These are phyloP conservation scores for Neurospora tetrasperma DNA, from an alignment of 495 filamentous ascomycete species.

Conservation along the genomic window DNA sequence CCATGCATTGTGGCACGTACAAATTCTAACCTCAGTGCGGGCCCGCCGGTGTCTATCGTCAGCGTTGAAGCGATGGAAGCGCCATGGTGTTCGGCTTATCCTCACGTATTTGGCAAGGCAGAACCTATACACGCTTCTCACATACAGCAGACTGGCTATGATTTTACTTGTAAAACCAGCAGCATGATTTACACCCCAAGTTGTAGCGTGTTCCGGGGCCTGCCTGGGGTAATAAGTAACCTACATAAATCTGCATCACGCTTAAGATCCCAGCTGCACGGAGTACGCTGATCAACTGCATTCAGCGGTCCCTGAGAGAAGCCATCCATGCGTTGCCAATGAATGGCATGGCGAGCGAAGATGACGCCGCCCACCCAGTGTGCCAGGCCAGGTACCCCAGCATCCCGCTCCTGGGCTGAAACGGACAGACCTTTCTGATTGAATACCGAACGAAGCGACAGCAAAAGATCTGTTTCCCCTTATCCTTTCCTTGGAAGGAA, in stretches of 20 bases:
- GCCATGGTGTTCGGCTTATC: background rate
- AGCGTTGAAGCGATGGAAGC: background rate
- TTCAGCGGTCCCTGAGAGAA: background rate
- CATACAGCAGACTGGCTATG: background rate
- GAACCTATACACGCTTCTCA: background rate
- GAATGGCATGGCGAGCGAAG: background rate
- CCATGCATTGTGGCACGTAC: background rate
- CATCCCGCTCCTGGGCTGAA: background rate
- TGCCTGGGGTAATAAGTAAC: background rate
- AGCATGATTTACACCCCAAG: too few relatives aligned
- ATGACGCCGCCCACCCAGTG: background rate
- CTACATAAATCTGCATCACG: background rate
- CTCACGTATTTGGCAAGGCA: background rate
- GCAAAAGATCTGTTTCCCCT: background rate
- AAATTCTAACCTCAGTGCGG: background rate
- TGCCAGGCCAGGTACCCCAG: background rate
- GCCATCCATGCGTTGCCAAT: background rate
- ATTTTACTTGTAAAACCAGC: background rate
- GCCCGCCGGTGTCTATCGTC: background rate
- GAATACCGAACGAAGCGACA: background rate
- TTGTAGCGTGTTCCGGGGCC: background rate
- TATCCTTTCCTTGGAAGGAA: background rate
- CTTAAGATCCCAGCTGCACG: background rate
- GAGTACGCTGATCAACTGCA: background rate
- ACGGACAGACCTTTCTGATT: background rate